Evolutionary conservation across 1,284 basidiomycete genomes (phyloP), one percentile per base, ranked within the genome.

Genomic region (Ceratobasidium sp.): DNA sequence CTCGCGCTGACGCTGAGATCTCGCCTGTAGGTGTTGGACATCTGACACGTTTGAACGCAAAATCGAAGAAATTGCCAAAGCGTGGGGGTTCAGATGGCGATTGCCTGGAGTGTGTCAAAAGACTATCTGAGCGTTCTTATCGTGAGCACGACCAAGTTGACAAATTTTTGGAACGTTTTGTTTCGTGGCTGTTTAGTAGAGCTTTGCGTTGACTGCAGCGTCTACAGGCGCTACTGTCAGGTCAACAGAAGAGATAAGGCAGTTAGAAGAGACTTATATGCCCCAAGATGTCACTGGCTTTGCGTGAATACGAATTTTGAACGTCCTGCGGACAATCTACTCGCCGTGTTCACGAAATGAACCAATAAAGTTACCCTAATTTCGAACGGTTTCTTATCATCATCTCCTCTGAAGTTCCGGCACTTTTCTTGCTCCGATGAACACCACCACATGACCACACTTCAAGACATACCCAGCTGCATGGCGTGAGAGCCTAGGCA

Each of bases 11-110:
- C n/a, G n/a, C n/a, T n/a, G n/a, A n/a, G n/a, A n/a, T n/a, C n/a
- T n/a, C n/a, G n/a, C n/a, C n/a, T n/a, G n/a, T n/a, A n/a, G n/a
- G n/a, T n/a, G n/a, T n/a, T n/a, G n/a, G n/a, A n/a, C n/a, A n/a
- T n/a, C n/a, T n/a, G n/a, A n/a, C n/a, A 33, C 30, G 33, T 23
- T 10, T 8, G 46, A 41, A 54, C 55, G 80, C 60, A 79, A 81
- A 8, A 80, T 85, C 38, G 82, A 83, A 76, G 79, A 82, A 73
- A 77, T 85, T 41, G 83, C 84, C 30, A 81, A 83, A 73, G 81
- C 82, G 77, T 74, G 78, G 46, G 82, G 81, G 2, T 84, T 10
- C 84, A 85, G 77, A 81, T 85, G 23, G 84, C 84, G 10, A 78
- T 85, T 4, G 84, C 84, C 16, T 86, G 85, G 85, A 78, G 74